A percentile compares a stretch with the other conserved stretches of the same genome.
phyloP scores from a whole-genome alignment of 768 basidiomycete species.

The Tricholoma flavovirens region DNA sequence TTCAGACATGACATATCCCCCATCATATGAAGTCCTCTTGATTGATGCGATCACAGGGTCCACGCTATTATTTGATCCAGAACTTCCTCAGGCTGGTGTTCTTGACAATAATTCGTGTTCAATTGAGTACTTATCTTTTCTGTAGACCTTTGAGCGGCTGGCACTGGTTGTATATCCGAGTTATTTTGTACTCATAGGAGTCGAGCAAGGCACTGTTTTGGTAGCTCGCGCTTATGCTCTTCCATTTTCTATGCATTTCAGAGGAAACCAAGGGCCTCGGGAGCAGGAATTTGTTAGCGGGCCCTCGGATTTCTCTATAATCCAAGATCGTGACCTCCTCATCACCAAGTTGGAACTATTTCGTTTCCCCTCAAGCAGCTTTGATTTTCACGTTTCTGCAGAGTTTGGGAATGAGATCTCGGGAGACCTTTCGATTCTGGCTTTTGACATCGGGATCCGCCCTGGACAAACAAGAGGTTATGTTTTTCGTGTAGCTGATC shows the following conservation, averaged over 20 bases:
- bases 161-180: slow-evolving; percentile 26
- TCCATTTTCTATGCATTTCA: slow-evolving; percentile 10
- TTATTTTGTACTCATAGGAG: slow-evolving; percentile 27
- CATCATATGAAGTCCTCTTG: slow-evolving; percentile 23
- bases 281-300: not conserved
- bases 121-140: not conserved
- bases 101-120: slow-evolving; percentile 10
- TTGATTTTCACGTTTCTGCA: slow-evolving; percentile 17
- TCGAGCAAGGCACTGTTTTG: slow-evolving; percentile 21
- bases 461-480: slow-evolving; percentile 6
- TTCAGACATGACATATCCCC: slow-evolving; percentile 9
- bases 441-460: slow-evolving; percentile 16
- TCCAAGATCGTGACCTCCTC: not conserved
- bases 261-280: not conserved
- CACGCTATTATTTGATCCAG: slow-evolving; percentile 6
- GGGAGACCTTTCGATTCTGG: slow-evolving; percentile 10
- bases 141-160: slow-evolving; percentile 26
- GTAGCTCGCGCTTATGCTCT: slow-evolving; percentile 26
- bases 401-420: slow-evolving; percentile 10
- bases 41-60: slow-evolving; percentile 23
- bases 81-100: slow-evolving; percentile 6
- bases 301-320: not conserved
- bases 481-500: slow-evolving; percentile 18
- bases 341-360: slow-evolving; percentile 4
- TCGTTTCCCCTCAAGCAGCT: slow-evolving; percentile 2